Conservation (phyloP, 345 rosid genomes). For the Iberis pinnata region DNA sequence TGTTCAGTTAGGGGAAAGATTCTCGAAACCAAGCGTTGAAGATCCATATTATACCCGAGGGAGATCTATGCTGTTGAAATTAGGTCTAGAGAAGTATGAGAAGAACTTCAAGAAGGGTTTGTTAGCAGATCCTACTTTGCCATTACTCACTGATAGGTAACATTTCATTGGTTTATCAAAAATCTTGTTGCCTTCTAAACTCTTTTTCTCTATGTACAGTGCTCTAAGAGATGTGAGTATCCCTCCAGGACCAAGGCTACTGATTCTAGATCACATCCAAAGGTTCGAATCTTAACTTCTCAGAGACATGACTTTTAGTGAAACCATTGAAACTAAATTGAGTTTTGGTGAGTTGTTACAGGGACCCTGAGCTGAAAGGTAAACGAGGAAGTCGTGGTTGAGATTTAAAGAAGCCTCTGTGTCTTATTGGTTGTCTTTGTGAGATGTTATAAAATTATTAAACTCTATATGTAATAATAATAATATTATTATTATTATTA, state of each 20-base stretch:
- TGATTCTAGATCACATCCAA: conserved; percentile 74
- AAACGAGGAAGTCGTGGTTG: conserved; percentile 37
- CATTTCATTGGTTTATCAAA: too few species aligned
- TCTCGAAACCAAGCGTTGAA: conserved; percentile 51
- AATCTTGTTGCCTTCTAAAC: neutral
- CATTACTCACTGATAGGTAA: conserved; percentile 89
- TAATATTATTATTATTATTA: too few species aligned
- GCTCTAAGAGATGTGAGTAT: conserved; percentile 84
- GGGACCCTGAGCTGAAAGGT: conserved; percentile 64
- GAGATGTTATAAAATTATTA: too few species aligned
- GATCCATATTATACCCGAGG: conserved; percentile 49
- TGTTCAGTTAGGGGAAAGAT: conserved; percentile 65
- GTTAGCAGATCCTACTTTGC: conserved; percentile 72
- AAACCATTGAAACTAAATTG: neutral
- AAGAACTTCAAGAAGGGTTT: conserved; percentile 87
- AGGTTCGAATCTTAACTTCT: conserved; percentile 40
- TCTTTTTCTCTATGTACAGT: conserved; percentile 39
- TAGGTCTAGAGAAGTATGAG: conserved; percentile 85
- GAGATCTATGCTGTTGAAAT: conserved; percentile 53
- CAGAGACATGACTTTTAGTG: neutral
- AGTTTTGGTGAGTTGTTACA: conserved; percentile 20
- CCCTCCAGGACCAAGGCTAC: conserved; percentile 95
- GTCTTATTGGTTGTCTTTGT: too few species aligned
- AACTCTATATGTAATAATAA: too few species aligned
- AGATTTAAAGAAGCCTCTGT: neutral